These are phyloP conservation scores for Eucalyptus marginata DNA, from an alignment of 345 rosid species.

Conservation along the genomic window DNA sequence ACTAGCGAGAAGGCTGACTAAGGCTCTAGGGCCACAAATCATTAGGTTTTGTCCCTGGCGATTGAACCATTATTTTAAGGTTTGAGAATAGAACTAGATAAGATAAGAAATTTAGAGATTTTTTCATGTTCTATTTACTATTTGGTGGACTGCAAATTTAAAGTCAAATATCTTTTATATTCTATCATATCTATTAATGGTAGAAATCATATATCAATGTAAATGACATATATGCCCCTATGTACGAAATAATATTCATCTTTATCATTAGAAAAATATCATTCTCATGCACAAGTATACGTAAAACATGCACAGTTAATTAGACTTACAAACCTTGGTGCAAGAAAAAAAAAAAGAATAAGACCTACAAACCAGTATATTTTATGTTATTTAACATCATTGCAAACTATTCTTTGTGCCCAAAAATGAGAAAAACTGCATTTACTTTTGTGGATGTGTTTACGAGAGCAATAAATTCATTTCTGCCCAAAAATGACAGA, in stretches of 20 bases:
- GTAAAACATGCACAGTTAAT: neutral
- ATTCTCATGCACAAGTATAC: neutral
- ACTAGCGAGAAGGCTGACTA: too few species aligned
- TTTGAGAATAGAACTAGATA: neutral
- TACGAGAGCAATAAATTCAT: neutral
- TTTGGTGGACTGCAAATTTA: neutral
- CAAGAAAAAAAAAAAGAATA: too few species aligned
- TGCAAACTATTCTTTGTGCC: neutral
- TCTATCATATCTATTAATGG: neutral
- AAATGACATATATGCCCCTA: neutral
- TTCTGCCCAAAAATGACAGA: neutral
- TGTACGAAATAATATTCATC: neutral
- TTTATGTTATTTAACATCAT: neutral
- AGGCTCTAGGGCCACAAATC: too few species aligned
- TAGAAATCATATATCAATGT: neutral
- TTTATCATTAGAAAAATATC: neutral
- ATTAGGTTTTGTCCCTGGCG: too few species aligned
- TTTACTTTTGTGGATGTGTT: neutral
- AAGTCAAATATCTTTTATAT: neutral
- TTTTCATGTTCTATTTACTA: neutral
- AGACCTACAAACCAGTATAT: neutral
- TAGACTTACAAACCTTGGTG: neutral
- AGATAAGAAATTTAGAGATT: neutral
- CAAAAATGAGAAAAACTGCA: neutral
- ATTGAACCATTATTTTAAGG: too few species aligned